Base-by-base conservation (phyloP, 2,329 filamentous ascomycete genomes). In the Calonectria honghensis region DNA sequence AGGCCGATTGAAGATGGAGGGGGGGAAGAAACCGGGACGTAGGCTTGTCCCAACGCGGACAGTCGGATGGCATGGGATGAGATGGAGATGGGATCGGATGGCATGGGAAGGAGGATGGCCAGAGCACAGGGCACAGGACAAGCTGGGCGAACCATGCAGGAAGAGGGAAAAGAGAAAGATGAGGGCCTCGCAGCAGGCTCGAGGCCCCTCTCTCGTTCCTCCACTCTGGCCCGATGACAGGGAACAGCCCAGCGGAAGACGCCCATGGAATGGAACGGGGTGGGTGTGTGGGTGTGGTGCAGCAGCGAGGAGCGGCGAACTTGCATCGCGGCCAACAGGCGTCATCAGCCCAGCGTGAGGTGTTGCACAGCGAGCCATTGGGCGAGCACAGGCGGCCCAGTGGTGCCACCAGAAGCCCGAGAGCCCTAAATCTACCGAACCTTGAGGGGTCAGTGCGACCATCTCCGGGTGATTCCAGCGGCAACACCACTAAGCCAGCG, bases 11-110 rank as follows among this genome's bases (percentile, higher is more conserved):
- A 48, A 48, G 45, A 48, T 48, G 45, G 70, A 37, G 32, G 57
- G 52, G 52, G 68, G 68, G 72, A 72, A 72, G 66, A 74, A 77
- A 75, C 79, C 79, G 79, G 79, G 75, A 75, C 76, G 73, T 11
- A 45, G 45, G 48, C 50, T 57, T 59, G 48, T 39, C 37, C 35
- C 20, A 37, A 39, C 37, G 35, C 50, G 41, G 54, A 32, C 27
- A 50, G 18, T 63, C 37, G 52, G 54, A 67, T 72, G 64, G 71
- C 24, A 73, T 69, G 65, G 65, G 64, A 63, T 61, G 64, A 50
- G 52, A 69, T 64, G 67, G 67, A 51, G 51, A 70, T 70, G 68
- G 64, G 64, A 63, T 68, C 52, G 63, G 54, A 65, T 32, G 66
- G 51, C 41, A 73, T 64, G 65, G 70, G 35, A 63, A 63, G 57